Conservation (phyloP, 2,329 filamentous ascomycete species). For the Fusarium stilboides region DNA sequence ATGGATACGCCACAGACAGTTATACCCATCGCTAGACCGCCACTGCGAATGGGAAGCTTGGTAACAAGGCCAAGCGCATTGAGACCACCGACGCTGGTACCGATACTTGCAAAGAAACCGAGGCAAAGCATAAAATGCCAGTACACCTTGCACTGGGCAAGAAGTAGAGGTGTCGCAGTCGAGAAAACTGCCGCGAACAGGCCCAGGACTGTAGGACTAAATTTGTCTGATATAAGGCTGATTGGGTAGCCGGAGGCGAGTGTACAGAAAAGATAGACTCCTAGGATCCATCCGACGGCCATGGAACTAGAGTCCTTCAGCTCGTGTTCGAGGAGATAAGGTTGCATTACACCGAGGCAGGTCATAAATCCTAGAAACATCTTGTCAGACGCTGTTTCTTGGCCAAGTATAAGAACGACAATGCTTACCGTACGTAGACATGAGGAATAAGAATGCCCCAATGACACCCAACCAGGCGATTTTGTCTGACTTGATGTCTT, state of each 20-base stretch:
- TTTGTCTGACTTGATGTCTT: constrained; percentile 34
- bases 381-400: not conserved
- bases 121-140: constrained; percentile 64
- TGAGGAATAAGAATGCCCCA: constrained; percentile 36
- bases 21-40: constrained; percentile 37
- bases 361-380: constrained; percentile 59
- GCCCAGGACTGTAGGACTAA: constrained; percentile 59
- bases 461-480: constrained; percentile 41
- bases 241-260: constrained; percentile 63
- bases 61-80: constrained; percentile 53
- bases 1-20: constrained; percentile 42
- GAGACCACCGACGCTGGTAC: constrained; percentile 55
- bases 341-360: constrained; percentile 62
- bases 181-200: constrained; percentile 55
- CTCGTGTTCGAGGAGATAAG: constrained; percentile 59
- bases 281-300: constrained; percentile 65
- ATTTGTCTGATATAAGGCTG: constrained; percentile 62
- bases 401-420: too few relatives aligned
- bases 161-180: constrained; percentile 58
- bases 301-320: constrained; percentile 57
- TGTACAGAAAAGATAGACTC: constrained; percentile 61
- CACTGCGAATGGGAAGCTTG: constrained; percentile 44
- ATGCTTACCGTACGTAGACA: constrained; percentile 34
- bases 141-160: constrained; percentile 63
- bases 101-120: constrained; percentile 60